Evolutionary conservation across 768 basidiomycete genomes (phyloP).

Genomic region (Lyophyllum semitale): DNA sequence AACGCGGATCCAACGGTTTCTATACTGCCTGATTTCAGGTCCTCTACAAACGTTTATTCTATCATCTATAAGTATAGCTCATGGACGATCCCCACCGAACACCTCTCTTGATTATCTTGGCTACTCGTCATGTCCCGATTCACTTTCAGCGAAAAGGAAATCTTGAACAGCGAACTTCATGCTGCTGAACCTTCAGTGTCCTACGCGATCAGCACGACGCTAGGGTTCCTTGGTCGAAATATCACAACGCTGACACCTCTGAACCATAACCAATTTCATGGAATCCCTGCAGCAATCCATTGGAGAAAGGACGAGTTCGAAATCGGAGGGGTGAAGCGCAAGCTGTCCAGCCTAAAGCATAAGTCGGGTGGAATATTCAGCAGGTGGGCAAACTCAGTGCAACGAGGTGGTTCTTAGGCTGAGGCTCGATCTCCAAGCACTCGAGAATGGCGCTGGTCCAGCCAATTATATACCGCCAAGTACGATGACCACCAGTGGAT

Average conservation of each 20-base stretch:
- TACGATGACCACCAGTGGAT: neutral
- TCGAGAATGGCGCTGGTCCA: constrained; percentile 6
- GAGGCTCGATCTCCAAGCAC: neutral
- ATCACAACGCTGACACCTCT: neutral
- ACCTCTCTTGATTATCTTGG: too few relatives aligned
- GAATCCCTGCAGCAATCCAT: constrained; percentile 1
- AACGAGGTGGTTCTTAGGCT: neutral
- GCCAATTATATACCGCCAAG: neutral
- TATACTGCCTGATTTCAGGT: too few relatives aligned
- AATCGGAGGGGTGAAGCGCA: constrained; percentile 2
- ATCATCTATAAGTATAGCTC: too few relatives aligned
- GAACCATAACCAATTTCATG: neutral
- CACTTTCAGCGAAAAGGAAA: constrained; percentile 1
- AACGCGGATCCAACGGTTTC: too few relatives aligned
- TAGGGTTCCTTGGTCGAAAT: neutral
- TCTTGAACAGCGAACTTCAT: neutral
- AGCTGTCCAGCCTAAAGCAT: neutral
- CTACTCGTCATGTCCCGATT: constrained; percentile 1
- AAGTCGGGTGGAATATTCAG: neutral
- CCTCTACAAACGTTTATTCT: too few relatives aligned
- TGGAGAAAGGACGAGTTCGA: constrained; percentile 8
- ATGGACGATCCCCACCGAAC: too few relatives aligned
- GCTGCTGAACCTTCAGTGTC: neutral
- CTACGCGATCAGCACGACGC: neutral
- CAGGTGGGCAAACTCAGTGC: neutral